Base-by-base conservation (phyloP, 1,284 basidiomycete genomes). In the Cryptococcus sp. region DNA sequence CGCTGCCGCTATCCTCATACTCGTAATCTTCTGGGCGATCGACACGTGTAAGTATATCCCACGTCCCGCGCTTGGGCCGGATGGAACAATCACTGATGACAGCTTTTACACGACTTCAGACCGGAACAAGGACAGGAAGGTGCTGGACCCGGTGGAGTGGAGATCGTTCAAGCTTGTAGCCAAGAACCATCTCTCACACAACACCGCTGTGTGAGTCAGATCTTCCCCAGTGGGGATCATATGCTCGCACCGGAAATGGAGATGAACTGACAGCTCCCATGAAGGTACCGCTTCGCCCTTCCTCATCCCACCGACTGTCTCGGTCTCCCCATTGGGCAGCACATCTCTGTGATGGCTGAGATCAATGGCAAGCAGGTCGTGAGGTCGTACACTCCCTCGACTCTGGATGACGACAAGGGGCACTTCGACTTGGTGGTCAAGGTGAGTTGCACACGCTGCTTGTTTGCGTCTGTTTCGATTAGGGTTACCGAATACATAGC, bases 371-470 rank as follows among this genome's bases (percentile, higher is more conserved):
- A 97, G 81, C 82, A 87, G 44, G 82, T 98, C 70, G 84, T 86
- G 73, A 85, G 95, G 56, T 91, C 87, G 76, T 98, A 98, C 80
- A 98, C 95, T 12, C 95, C 95, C 47, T 91, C 91, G 33, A 91
- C 88, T 71, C 87, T 87, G 68, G 90, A 98, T 73, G 89, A 95
- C 61, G 87, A 97, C 79, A 83, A 82, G 53, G 96, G 95, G 49
- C 85, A 89, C 79, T 98, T 98, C 74, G 94, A 98, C 77, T 85
- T 98, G 56, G 83, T 98, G 68, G 87, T 98, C 81, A 98, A 98
- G 87, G 92, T 90, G 67, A 59, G 67, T n/a, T 66, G 21, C n/a
- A 11, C 24, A 3, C 8, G 23, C 28, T 37, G 15, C 11, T 9
- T 11, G 20, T 37, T n/a, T 38, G 33, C 11, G 33, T 12, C n/a